These are phyloP conservation scores for Mycosarcoma maydis DNA, from an alignment of 1,284 basidiomycete genomes.

Conservation along the genomic window DNA sequence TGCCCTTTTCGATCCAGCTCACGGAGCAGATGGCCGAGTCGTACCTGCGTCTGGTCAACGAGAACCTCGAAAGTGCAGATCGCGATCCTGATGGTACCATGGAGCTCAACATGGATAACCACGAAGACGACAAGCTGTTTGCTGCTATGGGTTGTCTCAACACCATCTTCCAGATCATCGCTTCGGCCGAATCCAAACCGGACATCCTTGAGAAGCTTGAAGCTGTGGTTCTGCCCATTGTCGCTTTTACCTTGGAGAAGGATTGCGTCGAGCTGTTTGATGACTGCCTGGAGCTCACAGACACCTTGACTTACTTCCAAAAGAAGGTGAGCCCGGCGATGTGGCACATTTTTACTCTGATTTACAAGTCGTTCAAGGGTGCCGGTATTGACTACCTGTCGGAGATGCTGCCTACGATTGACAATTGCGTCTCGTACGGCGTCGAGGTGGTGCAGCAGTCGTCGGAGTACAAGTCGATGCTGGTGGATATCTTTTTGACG, in stretches of 20 bases:
- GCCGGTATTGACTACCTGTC: conserved; percentile 81
- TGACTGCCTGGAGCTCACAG: conserved; percentile 86
- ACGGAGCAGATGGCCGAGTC: conserved; percentile 72
- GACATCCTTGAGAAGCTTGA: conserved; percentile 84
- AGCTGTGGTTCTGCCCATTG: conserved; percentile 80
- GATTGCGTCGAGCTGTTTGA: conserved; percentile 76
- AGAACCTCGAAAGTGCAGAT: conserved; percentile 70
- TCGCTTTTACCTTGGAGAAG: conserved; percentile 75
- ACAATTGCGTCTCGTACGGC: conserved; percentile 89
- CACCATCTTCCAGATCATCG: conserved; percentile 70
- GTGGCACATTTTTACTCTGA: conserved; percentile 87
- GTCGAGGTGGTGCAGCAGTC: conserved; percentile 78
- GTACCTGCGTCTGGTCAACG: conserved; percentile 74
- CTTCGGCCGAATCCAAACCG: conserved; percentile 77
- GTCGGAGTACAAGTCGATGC: conserved; percentile 80
- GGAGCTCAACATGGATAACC: conserved; percentile 77
- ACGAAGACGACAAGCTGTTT: conserved; percentile 68
- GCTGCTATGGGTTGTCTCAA: conserved; percentile 80
- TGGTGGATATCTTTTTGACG: conserved; percentile 84
- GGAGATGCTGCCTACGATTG: conserved; percentile 87
- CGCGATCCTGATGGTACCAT: conserved; percentile 66
- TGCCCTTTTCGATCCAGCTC: conserved; percentile 85
- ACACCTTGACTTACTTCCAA: conserved; percentile 84
- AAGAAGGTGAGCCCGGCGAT: conserved; percentile 79
- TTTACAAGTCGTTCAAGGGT: conserved; percentile 84